Percentiles rank a stretch among this genome's conserved stretches.
Conservation (phyloP, 192 early-diverging fungal genomes). For the Backusella sp. region DNA sequence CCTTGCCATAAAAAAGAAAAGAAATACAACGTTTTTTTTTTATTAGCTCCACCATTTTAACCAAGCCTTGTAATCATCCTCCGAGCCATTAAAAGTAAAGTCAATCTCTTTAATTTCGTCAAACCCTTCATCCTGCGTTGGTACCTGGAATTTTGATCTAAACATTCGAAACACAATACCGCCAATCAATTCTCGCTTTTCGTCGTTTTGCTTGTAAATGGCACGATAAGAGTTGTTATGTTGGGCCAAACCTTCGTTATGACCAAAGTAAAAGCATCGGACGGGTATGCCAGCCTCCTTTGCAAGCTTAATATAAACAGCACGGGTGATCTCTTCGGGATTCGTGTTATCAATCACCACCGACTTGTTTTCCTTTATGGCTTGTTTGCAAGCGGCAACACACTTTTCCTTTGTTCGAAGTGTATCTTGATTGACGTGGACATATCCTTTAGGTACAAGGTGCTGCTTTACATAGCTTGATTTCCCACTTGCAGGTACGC, state of each 20-base stretch:
- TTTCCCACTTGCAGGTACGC: conserved; percentile 85
- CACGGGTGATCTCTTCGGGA: conserved; percentile 57
- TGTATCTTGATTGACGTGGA: conserved; percentile 80
- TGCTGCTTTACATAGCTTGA: conserved; percentile 67
- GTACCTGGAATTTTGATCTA: conserved; percentile 46
- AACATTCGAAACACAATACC: conserved; percentile 55
- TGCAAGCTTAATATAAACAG: conserved; percentile 64
- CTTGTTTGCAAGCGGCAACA: conserved; percentile 48
- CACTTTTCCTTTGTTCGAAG: conserved; percentile 81
- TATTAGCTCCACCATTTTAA: conserved; percentile 54
- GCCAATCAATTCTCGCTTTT: conserved; percentile 36
- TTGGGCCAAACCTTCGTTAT: conserved; percentile 53
- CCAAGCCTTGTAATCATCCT: conserved; percentile 49
- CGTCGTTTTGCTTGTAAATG: conserved; percentile 12
- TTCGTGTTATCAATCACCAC: conserved; percentile 92
- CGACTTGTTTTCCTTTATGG: conserved; percentile 48
- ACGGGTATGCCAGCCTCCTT: conserved; percentile 52
- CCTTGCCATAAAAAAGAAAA: too few species aligned
- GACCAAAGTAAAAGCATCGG: conserved; percentile 62
- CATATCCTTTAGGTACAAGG: conserved; percentile 62
- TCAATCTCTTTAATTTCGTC: conserved; percentile 56
- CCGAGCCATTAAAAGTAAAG: conserved; percentile 49
- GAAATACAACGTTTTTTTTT: too few species aligned
- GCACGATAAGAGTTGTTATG: conserved; percentile 83
- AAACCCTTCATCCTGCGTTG: conserved; percentile 55